Evolutionary conservation across 108 stramenopile species (phyloP).

Genomic region (Cyclotella kingstonii): DNA sequence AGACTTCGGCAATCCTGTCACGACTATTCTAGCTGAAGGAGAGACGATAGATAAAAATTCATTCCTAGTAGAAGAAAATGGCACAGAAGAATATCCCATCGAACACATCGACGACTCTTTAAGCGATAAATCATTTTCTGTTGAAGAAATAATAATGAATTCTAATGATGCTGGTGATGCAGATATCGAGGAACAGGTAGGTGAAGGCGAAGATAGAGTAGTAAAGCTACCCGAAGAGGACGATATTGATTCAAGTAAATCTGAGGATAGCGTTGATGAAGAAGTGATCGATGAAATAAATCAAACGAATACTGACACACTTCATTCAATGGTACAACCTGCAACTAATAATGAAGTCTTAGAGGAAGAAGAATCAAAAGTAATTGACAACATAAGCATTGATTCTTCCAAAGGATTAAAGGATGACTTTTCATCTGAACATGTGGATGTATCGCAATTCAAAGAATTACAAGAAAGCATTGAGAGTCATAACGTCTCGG

Average conservation of each 20-base stretch:
- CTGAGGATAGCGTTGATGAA: not conserved
- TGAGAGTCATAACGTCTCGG: not conserved
- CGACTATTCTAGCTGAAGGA: not conserved
- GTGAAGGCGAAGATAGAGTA: not conserved
- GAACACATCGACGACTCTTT: too few species aligned
- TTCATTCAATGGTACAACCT: not conserved
- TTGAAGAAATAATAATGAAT: not conserved
- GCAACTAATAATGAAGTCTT: not conserved
- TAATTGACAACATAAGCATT: not conserved
- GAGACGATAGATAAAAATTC: too few species aligned
- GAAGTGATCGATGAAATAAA: not conserved
- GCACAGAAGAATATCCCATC: too few species aligned
- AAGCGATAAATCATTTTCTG: too few species aligned
- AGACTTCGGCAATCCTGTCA: not conserved
- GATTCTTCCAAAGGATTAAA: conserved; percentile 12
- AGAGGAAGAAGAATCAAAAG: not conserved
- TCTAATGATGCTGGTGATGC: not conserved
- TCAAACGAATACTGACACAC: not conserved
- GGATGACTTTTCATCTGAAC: conserved; percentile 8
- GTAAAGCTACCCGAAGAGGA: not conserved
- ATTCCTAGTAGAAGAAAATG: too few species aligned
- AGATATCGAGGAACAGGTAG: not conserved
- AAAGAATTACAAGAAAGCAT: conserved; percentile 1
- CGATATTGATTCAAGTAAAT: not conserved
- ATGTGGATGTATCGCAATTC: not conserved